Evolutionary conservation across 1,284 basidiomycete genomes (phyloP), one percentile per base, ranked within the genome.

Genomic region (Malassezia vespertilionis): DNA sequence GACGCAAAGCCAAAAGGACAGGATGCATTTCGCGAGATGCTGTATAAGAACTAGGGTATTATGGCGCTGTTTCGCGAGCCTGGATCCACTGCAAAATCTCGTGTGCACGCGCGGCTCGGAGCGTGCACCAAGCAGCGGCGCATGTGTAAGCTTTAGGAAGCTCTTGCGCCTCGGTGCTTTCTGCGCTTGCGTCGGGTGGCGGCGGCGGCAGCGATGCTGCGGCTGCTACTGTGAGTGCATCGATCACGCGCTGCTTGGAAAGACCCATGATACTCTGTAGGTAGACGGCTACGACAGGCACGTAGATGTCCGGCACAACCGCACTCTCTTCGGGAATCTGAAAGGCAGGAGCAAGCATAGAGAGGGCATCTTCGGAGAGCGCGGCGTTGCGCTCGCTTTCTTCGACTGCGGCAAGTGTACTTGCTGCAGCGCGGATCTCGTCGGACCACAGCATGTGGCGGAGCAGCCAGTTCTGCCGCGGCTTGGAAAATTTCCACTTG

Each of bases 21-120:
- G 42, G 60, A 62, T 30, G 36, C 38, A 8, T 62, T 62, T 43
- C 44, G 60, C 20, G 55, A 48, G 10, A 56, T 62, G 54, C 34
- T 61, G 24, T 40, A 40, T 20, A 21, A 30, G 27, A 31, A 42
- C 23, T 45, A 44, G 28, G 26, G 28, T 24, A 30, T 40, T 40
- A 22, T 14, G 27, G 41, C 17, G 39, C 20, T 28, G 33, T 7
- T 21, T 34, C 34, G 32, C 34, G 36, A 8, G 46, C 36, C 5
- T 42, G 27, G 21, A 48, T 48, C 46, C 46, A 41, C 9, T 42
- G 26, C 5, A 48, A 34, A 11, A 34, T 27, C 17, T 15, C 9
- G 5, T 32, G 10, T 6, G 46, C 46, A n/a, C 46, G 39, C 32
- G 21, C 33, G 2, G 31, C 26, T 8, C 46, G 46, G 22, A 48